Percentiles rank a stretch among this genome's conserved stretches.
Evolutionary conservation across 108 stramenopile species (phyloP).

Genomic region (Fragilaria crotonensis): DNA sequence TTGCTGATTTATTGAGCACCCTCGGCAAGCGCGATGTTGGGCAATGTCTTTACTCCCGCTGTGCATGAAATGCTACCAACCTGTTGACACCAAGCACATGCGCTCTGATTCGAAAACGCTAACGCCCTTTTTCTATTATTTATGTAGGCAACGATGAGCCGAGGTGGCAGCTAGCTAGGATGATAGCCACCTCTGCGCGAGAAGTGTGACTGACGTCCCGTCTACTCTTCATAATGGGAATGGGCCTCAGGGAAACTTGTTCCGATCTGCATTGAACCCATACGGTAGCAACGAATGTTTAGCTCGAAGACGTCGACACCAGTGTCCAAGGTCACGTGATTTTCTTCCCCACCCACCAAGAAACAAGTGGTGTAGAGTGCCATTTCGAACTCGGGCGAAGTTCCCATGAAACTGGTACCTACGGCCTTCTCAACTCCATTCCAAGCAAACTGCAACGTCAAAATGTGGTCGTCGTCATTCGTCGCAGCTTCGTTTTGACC

Average conservation of each 20-base stretch:
- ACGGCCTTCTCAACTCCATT: slow-evolving; percentile 81
- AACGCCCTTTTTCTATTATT: no score
- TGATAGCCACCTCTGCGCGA: no score
- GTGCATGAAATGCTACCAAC: no score
- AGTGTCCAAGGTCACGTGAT: slow-evolving; percentile 46
- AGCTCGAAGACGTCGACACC: slow-evolving; percentile 51
- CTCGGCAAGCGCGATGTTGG: no score
- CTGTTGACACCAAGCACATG: no score
- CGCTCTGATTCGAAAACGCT: no score
- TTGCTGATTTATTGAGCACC: no score
- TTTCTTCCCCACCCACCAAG: slow-evolving; percentile 59
- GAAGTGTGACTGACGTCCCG: no score
- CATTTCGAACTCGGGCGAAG: slow-evolving; percentile 88
- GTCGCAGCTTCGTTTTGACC: slow-evolving; percentile 43
- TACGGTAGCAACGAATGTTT: slow-evolving; percentile 62
- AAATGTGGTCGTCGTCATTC: slow-evolving; percentile 55
- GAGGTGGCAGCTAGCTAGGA: no score
- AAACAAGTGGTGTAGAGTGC: slow-evolving; percentile 83
- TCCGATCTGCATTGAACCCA: slow-evolving; percentile 55
- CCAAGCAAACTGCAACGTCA: slow-evolving; percentile 87
- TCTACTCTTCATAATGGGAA: slow-evolving; percentile 54
- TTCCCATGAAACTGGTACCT: slow-evolving; percentile 73
- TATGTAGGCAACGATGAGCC: no score
- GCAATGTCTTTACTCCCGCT: no score
- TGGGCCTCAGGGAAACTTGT: slow-evolving; percentile 64